phyloP scores from a whole-genome alignment of 495 filamentous ascomycete genomes.

The Pyronema omphalodes region DNA sequence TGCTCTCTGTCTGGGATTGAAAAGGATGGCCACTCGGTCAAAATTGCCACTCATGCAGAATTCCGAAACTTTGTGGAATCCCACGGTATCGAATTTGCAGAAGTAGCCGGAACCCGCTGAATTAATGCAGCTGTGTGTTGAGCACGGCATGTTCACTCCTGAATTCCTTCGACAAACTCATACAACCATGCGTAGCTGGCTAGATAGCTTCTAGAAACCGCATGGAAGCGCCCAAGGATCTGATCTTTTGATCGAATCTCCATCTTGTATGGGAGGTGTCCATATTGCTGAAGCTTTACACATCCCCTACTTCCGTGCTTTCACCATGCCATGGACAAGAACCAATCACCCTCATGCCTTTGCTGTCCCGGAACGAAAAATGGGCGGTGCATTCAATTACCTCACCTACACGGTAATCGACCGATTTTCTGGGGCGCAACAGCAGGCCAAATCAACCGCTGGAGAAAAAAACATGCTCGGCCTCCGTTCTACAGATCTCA shows the following conservation, averaged over 20 bases:
- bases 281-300: conserved; percentile 92
- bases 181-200: conserved; percentile 78
- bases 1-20: conserved; percentile 75
- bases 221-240: conserved; percentile 72
- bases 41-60: conserved; percentile 81
- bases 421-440: conserved; percentile 93
- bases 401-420: conserved; percentile 96
- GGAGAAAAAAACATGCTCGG: conserved; percentile 67
- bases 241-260: conserved; percentile 84
- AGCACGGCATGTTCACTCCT: conserved; percentile 93
- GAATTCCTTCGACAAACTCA: conserved; percentile 78
- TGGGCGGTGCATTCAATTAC: conserved; percentile 89
- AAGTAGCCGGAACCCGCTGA: conserved; percentile 81
- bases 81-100: conserved; percentile 81
- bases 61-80: conserved; percentile 75
- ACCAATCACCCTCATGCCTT: conserved; percentile 95
- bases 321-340: conserved; percentile 97
- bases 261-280: conserved; percentile 94
- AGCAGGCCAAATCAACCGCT: conserved; percentile 78
- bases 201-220: conserved; percentile 71
- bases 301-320: conserved; percentile 93
- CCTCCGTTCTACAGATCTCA: conserved; percentile 60
- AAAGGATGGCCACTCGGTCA: conserved; percentile 74
- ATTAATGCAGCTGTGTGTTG: conserved; percentile 86
- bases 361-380: conserved; percentile 79